Evolutionary conservation across 192 early-diverging fungal species (phyloP).

Genomic region (Coemansia sp.): DNA sequence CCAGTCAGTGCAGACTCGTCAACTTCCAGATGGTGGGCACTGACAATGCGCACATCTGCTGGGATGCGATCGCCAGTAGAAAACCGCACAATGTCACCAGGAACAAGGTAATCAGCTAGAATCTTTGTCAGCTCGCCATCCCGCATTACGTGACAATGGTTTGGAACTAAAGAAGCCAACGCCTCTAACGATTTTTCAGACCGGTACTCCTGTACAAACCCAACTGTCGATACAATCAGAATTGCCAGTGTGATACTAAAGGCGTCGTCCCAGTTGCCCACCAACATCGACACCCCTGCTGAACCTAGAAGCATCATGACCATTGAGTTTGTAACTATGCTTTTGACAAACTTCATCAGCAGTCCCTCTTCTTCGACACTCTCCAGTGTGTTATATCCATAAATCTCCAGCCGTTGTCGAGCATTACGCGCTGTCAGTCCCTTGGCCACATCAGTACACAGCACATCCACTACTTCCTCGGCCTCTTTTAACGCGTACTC

Average conservation of each 20-base stretch:
- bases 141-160: constrained; percentile 75
- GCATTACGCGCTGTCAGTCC: constrained; percentile 74
- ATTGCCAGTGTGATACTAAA: constrained; percentile 81
- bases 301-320: constrained; percentile 85
- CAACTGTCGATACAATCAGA: constrained; percentile 79
- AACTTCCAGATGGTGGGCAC: constrained; percentile 78
- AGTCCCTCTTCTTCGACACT: constrained; percentile 75
- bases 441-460: constrained; percentile 68
- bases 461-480: constrained; percentile 22
- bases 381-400: constrained; percentile 75
- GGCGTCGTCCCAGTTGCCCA: constrained; percentile 79
- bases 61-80: constrained; percentile 90
- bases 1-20: constrained; percentile 95
- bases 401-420: constrained; percentile 61
- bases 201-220: constrained; percentile 91
- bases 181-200: constrained; percentile 93
- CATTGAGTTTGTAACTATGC: constrained; percentile 83
- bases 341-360: constrained; percentile 78
- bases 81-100: constrained; percentile 88
- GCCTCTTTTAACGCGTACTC: constrained; percentile 47
- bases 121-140: constrained; percentile 61
- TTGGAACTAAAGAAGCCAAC: constrained; percentile 82
- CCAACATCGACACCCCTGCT: constrained; percentile 71
- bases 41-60: constrained; percentile 82
- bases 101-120: constrained; percentile 82